Evolutionary conservation across 768 basidiomycete species (phyloP).

Genomic region (Mycena galopus): DNA sequence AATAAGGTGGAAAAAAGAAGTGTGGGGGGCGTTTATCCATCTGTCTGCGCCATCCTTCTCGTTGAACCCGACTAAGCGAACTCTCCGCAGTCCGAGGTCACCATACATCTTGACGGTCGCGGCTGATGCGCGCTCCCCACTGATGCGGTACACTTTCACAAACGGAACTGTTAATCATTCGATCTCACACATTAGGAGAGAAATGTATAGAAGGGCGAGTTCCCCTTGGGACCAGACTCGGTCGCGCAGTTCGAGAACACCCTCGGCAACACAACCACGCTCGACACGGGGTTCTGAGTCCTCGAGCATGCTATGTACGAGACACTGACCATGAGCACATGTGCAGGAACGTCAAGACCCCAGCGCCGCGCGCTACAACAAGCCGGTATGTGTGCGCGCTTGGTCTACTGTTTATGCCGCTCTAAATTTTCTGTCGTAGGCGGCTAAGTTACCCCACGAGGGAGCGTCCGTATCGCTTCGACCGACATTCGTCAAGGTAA

Average conservation of each 20-base stretch:
- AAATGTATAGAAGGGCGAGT: constrained; percentile 9
- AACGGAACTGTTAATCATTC: constrained; percentile 12
- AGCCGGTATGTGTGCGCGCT: neutral
- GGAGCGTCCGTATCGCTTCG: neutral
- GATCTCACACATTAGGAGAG: constrained; percentile 4
- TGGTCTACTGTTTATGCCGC: neutral
- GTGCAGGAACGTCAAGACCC: neutral
- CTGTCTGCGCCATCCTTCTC: constrained; percentile 5
- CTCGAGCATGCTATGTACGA: neutral
- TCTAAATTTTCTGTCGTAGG: neutral
- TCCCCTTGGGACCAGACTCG: neutral
- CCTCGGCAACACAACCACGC: too few relatives aligned
- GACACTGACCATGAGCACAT: neutral
- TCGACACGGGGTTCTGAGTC: neutral
- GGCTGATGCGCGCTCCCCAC: constrained; percentile 15
- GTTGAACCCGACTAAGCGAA: constrained; percentile 6
- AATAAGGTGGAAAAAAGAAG: too few relatives aligned
- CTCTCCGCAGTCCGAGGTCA: constrained; percentile 15
- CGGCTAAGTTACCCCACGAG: neutral
- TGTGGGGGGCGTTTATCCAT: neutral
- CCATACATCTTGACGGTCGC: constrained; percentile 9
- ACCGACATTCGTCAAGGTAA: neutral
- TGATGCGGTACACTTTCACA: constrained; percentile 11
- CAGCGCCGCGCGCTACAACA: neutral
- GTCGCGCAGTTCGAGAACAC: too few relatives aligned